These are phyloP conservation scores for Lachancea lanzarotensis DNA, from an alignment of 805 yeast genomes.

Conservation along the genomic window DNA sequence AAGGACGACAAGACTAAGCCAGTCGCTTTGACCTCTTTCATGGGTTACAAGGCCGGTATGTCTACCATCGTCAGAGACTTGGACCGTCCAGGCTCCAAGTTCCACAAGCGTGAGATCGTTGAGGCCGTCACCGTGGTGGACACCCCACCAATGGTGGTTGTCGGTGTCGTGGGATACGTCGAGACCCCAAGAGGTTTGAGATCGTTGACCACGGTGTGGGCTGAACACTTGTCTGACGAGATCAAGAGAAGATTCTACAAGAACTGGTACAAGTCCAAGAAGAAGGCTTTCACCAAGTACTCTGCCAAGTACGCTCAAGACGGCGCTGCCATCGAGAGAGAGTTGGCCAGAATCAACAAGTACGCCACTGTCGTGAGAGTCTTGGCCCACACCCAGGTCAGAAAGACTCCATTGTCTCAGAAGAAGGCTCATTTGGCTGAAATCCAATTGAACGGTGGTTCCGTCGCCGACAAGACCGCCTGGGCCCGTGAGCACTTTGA, in stretches of 20 bases:
- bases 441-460: conserved; percentile 99
- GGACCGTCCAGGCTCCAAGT: conserved; percentile 99
- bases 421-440: conserved; percentile 99
- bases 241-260: conserved; percentile 99
- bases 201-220: conserved; percentile 99
- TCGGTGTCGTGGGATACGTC: conserved; percentile 99
- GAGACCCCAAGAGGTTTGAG: conserved; percentile 99
- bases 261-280: conserved; percentile 99
- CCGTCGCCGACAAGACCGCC: conserved; percentile 92
- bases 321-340: conserved; percentile 84
- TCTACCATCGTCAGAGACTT: conserved; percentile 99
- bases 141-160: conserved; percentile 98
- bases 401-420: conserved; percentile 98
- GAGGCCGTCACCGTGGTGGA: conserved; percentile 99
- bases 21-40: conserved; percentile 98
- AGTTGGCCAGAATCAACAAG: conserved; percentile 97
- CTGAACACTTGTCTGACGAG: conserved; percentile 99
- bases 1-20: conserved; percentile 97
- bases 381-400: conserved; percentile 98
- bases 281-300: conserved; percentile 99
- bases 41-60: conserved; percentile 99
- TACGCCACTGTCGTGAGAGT: conserved; percentile 99
- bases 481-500: conserved; percentile 99
- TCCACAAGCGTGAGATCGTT: conserved; percentile 99
- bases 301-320: conserved; percentile 94